Evolutionary conservation across 352 stramenopile species (phyloP).

Genomic region (Globisporangium camurandrum): DNA sequence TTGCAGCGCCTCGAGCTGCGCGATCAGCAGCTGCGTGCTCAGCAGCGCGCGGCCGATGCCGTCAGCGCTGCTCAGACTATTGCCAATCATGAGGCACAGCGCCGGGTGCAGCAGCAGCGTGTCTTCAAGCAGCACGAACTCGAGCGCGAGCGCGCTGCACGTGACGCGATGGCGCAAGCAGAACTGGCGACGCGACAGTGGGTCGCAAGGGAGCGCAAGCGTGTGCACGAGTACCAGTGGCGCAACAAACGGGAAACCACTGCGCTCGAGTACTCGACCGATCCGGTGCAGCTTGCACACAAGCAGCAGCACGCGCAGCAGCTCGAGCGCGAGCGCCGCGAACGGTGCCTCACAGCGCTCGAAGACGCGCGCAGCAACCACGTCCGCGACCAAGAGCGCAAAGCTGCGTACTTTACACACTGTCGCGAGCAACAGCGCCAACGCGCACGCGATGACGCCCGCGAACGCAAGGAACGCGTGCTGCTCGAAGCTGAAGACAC

Average conservation of each 20-base stretch:
- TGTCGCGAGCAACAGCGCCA: slow-evolving; percentile 26
- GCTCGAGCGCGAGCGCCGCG: slow-evolving; percentile 44
- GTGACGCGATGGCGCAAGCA: slow-evolving; percentile 26
- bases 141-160: slow-evolving; percentile 21
- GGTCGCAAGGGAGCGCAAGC: slow-evolving; percentile 34
- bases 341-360: slow-evolving; percentile 32
- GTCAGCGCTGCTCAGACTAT: slow-evolving; percentile 1
- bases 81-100: slow-evolving; percentile 15
- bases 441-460: slow-evolving; percentile 20
- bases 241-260: slow-evolving; percentile 40
- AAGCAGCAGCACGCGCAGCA: slow-evolving; percentile 27
- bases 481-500: slow-evolving; percentile 46
- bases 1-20: slow-evolving; percentile 13
- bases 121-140: slow-evolving; percentile 30
- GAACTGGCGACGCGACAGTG: slow-evolving; percentile 30
- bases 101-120: slow-evolving; percentile 19
- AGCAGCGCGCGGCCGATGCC: slow-evolving; percentile 8
- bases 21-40: slow-evolving; percentile 11
- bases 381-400: slow-evolving; percentile 28
- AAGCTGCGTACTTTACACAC: slow-evolving; percentile 29
- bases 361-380: slow-evolving; percentile 24
- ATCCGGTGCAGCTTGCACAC: slow-evolving; percentile 48
- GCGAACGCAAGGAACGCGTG: slow-evolving; percentile 21
- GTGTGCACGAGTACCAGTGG: slow-evolving; percentile 28
- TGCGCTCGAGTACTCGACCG: slow-evolving; percentile 29